Evolutionary conservation across 1,284 basidiomycete species (phyloP).

Genomic region (Blastosporella zonata): DNA sequence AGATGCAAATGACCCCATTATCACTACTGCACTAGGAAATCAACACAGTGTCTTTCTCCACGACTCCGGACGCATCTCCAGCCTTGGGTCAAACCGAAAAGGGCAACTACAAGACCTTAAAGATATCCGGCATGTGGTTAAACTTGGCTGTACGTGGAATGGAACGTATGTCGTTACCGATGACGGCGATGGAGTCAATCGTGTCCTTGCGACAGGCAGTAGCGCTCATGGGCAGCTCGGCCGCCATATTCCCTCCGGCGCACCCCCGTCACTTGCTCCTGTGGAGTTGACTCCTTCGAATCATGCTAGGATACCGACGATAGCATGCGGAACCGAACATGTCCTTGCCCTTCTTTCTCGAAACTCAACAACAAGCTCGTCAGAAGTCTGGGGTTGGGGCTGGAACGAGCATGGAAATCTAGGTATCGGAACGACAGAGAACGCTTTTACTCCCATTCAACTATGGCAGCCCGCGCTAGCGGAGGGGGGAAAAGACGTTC

Average conservation of each 20-base stretch:
- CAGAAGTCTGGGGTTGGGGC: constrained; percentile 79
- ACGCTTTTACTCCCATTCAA: constrained; percentile 45
- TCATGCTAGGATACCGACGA: constrained; percentile 16
- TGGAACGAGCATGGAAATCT: constrained; percentile 97
- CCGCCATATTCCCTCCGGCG: constrained; percentile 21
- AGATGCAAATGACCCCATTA: constrained; percentile 28
- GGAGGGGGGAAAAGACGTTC: background rate
- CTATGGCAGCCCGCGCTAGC: constrained; percentile 43
- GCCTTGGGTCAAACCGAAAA: constrained; percentile 69
- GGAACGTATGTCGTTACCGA: constrained; percentile 60
- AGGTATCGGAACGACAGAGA: constrained; percentile 58
- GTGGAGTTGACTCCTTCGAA: constrained; percentile 37
- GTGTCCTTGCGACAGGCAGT: constrained; percentile 57
- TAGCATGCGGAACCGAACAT: constrained; percentile 80
- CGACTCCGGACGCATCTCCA: constrained; percentile 44
- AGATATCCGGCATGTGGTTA: constrained; percentile 25
- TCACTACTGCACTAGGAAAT: constrained; percentile 54
- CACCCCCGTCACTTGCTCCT: constrained; percentile 13
- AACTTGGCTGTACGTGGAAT: constrained; percentile 76
- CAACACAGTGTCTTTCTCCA: constrained; percentile 68
- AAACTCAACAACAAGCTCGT: constrained; percentile 8
- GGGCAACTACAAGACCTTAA: constrained; percentile 54
- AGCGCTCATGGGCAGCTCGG: constrained; percentile 74
- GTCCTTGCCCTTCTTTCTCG: constrained; percentile 47
- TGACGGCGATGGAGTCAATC: constrained; percentile 20